phyloP scores from a whole-genome alignment of 169 alveolate species.

The Cryptosporidium meleagridis region DNA sequence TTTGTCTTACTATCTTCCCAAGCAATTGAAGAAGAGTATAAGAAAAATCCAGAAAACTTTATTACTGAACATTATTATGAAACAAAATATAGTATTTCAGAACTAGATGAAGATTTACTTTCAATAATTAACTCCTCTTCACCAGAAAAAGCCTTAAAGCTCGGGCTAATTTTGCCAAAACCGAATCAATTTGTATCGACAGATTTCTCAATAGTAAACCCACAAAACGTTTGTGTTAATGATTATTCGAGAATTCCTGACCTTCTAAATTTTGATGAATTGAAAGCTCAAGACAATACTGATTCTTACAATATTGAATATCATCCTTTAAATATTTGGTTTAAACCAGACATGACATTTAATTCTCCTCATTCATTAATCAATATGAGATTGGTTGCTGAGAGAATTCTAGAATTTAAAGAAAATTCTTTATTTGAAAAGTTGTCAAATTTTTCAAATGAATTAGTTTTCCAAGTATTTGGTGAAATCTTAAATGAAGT shows the following conservation, averaged over 20 bases:
- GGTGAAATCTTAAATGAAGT: conserved; percentile 37
- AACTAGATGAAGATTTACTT: conserved; percentile 6
- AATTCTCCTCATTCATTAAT: conserved; percentile 59
- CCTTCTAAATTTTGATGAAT: conserved; percentile 7
- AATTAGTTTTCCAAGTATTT: conserved; percentile 64
- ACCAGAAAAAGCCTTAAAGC: conserved; percentile 4
- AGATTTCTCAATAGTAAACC: conserved; percentile 36
- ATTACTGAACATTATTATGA: conserved; percentile 33
- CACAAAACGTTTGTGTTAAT: conserved; percentile 23
- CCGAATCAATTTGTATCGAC: conserved; percentile 68
- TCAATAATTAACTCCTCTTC: background rate
- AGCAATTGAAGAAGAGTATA: conserved; percentile 22
- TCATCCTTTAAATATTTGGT: conserved; percentile 30
- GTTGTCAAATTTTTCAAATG: background rate
- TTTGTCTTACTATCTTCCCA: conserved; percentile 26
- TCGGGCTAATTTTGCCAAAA: conserved; percentile 56
- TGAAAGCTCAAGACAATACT: background rate
- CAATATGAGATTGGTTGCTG: conserved; percentile 41
- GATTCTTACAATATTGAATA: background rate
- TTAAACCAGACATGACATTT: conserved; percentile 55
- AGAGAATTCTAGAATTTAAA: background rate
- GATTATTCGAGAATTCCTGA: conserved; percentile 50
- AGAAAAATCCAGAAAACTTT: conserved; percentile 14
- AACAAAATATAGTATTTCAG: conserved; percentile 31
- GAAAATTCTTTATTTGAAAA: background rate